phyloP scores from a whole-genome alignment of 2,329 filamentous ascomycete genomes.

The Penicillium digitatum region DNA sequence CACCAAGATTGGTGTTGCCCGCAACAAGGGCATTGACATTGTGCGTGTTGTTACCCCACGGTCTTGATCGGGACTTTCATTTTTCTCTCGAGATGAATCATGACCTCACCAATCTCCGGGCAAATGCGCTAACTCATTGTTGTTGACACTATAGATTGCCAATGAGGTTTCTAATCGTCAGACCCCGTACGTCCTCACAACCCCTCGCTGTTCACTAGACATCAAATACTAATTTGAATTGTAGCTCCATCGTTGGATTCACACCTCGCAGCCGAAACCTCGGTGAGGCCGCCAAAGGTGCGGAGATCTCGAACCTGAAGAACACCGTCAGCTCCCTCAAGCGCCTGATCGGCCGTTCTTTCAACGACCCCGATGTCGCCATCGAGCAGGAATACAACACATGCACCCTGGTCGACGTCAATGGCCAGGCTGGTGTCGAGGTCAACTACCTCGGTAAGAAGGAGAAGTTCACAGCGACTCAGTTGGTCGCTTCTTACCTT shows the following conservation, averaged over 20 bases:
- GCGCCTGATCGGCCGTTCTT: constrained; percentile 80
- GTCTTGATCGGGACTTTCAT: constrained; percentile 3
- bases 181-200: constrained; percentile 74
- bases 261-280: constrained; percentile 90
- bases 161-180: constrained; percentile 99
- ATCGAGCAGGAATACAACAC: constrained; percentile 90
- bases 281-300: constrained; percentile 93
- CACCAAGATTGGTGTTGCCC: constrained; percentile 94
- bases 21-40: constrained; percentile 98
- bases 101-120: not conserved
- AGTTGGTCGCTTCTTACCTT: constrained; percentile 92
- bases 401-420: constrained; percentile 78
- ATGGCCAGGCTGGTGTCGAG: constrained; percentile 92
- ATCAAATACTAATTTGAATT: constrained; percentile 18
- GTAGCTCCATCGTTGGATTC: constrained; percentile 88
- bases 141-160: constrained; percentile 64
- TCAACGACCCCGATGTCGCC: constrained; percentile 87
- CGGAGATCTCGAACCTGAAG: constrained; percentile 99
- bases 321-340: constrained; percentile 94
- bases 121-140: constrained; percentile 16
- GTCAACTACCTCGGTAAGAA: constrained; percentile 92
- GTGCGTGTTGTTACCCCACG: constrained; percentile 61
- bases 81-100: not conserved
- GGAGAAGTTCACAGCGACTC: constrained; percentile 89
- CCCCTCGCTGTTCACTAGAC: not conserved